A percentile compares a stretch with the other conserved stretches of the same genome.
These are phyloP conservation scores for Castanopsis chinensis DNA, from an alignment of 306 rosid species.

Conservation along the genomic window DNA sequence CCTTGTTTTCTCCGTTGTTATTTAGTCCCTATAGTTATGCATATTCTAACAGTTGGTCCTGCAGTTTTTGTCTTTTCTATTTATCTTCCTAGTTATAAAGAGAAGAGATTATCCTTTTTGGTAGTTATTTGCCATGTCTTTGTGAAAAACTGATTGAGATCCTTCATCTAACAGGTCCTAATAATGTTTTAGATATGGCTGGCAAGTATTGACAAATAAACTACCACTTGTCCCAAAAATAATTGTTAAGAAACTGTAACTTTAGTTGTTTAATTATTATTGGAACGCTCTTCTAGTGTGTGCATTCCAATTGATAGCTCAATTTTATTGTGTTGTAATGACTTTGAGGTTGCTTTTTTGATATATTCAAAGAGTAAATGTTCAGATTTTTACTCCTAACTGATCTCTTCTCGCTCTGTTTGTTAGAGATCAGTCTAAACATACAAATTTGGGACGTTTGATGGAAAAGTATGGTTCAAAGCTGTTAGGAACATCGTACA, in stretches of 20 bases:
- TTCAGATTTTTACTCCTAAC: not conserved
- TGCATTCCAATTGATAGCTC: not conserved
- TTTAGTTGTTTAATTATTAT: too few species aligned
- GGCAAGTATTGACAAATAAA: too few species aligned
- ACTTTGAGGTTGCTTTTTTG: not conserved
- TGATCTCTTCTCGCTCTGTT: not conserved
- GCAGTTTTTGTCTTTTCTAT: not conserved
- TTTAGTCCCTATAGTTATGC: not conserved
- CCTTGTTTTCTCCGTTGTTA: not conserved
- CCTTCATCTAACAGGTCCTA: not conserved
- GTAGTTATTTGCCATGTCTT: not conserved
- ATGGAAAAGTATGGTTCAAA: constrained; percentile 63
- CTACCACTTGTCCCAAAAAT: too few species aligned
- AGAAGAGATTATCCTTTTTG: not conserved
- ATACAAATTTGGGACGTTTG: constrained; percentile 64
- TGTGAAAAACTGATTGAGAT: not conserved
- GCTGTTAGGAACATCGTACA: constrained; percentile 60
- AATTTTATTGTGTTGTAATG: not conserved
- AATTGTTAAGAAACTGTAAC: too few species aligned
- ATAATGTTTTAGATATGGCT: too few species aligned
- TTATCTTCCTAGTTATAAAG: not conserved
- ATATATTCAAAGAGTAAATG: not conserved
- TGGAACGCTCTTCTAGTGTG: too few species aligned
- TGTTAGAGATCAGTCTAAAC: constrained; percentile 42
- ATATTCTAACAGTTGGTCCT: not conserved